phyloP scores from a whole-genome alignment of 192 early-diverging fungal species.

The Coemansia sp. region DNA sequence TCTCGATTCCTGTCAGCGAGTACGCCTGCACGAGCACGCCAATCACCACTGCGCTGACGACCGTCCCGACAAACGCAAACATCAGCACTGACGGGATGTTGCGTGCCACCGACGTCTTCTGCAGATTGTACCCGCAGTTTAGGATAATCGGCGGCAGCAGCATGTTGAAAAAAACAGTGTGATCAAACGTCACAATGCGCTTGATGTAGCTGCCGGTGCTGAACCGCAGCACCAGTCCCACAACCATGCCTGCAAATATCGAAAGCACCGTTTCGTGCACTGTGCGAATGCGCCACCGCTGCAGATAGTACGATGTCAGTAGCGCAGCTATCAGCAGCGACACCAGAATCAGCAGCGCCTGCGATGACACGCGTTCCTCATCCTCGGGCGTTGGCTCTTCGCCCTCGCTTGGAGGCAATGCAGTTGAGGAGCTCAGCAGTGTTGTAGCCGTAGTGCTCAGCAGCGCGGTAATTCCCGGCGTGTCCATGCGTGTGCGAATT shows the following conservation, averaged over 20 bases:
- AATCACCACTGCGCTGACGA: constrained; percentile 87
- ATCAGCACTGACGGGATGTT: constrained; percentile 87
- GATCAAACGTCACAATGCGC: constrained; percentile 87
- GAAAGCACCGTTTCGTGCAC: constrained; percentile 96
- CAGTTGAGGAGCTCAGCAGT: neutral
- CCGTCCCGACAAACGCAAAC: constrained; percentile 93
- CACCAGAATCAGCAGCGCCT: constrained; percentile 85
- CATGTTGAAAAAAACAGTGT: constrained; percentile 93
- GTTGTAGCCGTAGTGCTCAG: neutral
- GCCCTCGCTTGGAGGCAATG: constrained; percentile 13
- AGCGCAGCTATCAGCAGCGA: constrained; percentile 82
- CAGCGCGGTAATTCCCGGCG: neutral
- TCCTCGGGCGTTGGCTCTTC: constrained; percentile 54
- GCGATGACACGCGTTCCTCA: constrained; percentile 72
- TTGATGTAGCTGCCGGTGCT: constrained; percentile 59
- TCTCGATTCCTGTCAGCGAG: constrained; percentile 68
- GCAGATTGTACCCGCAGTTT: constrained; percentile 94
- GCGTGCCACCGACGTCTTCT: constrained; percentile 80
- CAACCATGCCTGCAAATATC: constrained; percentile 77
- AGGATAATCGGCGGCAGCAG: constrained; percentile 96
- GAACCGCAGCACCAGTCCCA: constrained; percentile 50
- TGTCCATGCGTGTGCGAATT: neutral
- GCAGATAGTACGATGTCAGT: constrained; percentile 85
- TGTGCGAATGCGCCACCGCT: constrained; percentile 80
- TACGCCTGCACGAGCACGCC: constrained; percentile 74